These are phyloP conservation scores for Bipolaris bicolor DNA, from an alignment of 2,329 filamentous ascomycete genomes.

Conservation along the genomic window DNA sequence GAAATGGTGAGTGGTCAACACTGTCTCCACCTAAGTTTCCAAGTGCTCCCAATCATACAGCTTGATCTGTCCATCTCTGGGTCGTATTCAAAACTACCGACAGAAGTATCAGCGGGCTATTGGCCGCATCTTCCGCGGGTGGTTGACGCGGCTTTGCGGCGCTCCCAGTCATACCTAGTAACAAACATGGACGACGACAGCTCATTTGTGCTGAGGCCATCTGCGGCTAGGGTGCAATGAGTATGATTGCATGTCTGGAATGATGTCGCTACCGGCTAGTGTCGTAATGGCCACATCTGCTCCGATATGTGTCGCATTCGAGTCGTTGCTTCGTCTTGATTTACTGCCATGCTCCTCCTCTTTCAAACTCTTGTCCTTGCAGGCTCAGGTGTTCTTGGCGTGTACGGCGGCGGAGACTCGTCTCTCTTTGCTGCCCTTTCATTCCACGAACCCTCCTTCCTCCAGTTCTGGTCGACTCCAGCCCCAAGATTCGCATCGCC, in stretches of 20 bases:
- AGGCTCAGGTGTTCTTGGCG: constrained; percentile 18
- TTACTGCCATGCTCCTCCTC: background rate
- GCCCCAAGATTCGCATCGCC: background rate
- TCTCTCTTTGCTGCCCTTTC: background rate
- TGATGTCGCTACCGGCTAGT: background rate
- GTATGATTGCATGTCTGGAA: background rate
- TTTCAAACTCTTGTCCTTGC: constrained; percentile 11
- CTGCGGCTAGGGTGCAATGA: background rate
- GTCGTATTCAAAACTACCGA: background rate
- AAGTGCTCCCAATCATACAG: background rate
- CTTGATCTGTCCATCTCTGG: background rate
- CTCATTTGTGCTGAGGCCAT: background rate
- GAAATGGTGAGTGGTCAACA: too few species aligned
- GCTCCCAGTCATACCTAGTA: too few species aligned
- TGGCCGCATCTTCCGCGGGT: background rate
- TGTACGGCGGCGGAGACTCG: constrained; percentile 23
- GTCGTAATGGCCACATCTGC: too few species aligned
- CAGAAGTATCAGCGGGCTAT: background rate
- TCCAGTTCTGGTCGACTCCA: background rate
- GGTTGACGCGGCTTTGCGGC: background rate
- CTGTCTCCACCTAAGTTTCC: background rate
- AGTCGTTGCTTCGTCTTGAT: background rate
- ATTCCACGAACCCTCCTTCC: background rate
- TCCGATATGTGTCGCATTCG: background rate
- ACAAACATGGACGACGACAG: background rate